Base-by-base conservation (phyloP, 2,329 filamentous ascomycete genomes). In the Microascus cirrosus region DNA sequence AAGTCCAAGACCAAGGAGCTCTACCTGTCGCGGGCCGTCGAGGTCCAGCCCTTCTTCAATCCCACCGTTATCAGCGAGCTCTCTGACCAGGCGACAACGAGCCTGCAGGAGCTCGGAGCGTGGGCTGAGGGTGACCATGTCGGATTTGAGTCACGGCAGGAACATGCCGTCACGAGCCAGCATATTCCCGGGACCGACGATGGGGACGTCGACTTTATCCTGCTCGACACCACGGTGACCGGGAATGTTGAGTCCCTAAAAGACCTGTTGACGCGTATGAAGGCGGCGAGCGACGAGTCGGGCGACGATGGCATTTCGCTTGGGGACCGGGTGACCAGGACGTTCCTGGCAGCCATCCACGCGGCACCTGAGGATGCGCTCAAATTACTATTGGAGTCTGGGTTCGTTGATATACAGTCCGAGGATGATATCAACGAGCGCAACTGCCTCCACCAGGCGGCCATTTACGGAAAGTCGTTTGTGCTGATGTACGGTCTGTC, bases 1-100 rank as follows among this genome's bases (percentile, higher is more conserved):
- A 99, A 97, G 80, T 97, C 93, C 56, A 93, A 93, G 71, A 96
- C 94, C 60, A 99, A 99, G 72, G 94, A 97, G 74, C 82, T 97
- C 48, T 99, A 97, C 69, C 84, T 99, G 39, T 95, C 95, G 11
- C 83, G 94, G 60, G 94, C 94, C 10, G 93, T 99, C 61, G 94
- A 99, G 71, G 92, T 97, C 8, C 94, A 97, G 67, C 94, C 94
- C 7, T 97, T 95, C 71, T 99, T 97, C 80, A 97, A 99, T 71
- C 86, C 93, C 53, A 90, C 95, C 63, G 91, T 97, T 64, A 95
- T 99, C 67, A 95, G 92, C 71, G 93, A 95, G 67, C 81, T 99
- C 12, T 96, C 94, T 4, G 94, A 99, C 64, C 91, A 96, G 74
- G 94, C 94, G 10, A 97, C 94, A 0, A 96, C 91, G n/a, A 95